Conservation (phyloP, 805 yeast species). For the Saturnispora galanensis region DNA sequence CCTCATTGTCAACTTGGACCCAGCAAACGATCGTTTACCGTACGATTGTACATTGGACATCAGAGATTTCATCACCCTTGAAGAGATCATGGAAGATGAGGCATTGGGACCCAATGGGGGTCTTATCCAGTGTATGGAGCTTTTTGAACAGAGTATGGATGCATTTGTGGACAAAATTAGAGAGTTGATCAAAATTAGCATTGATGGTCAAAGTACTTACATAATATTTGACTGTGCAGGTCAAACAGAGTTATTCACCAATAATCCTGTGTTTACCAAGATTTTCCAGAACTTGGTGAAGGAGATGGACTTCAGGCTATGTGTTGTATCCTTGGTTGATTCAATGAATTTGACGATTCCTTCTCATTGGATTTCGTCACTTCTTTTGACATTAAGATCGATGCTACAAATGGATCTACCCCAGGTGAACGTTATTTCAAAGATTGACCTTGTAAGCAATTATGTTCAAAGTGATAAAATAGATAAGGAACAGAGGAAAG, state of each 20-base stretch:
- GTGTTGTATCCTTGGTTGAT: conserved; percentile 83
- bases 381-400: conserved; percentile 72
- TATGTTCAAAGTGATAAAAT: conserved; percentile 29
- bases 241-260: conserved; percentile 91
- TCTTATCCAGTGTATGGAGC: conserved; percentile 76
- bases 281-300: conserved; percentile 61
- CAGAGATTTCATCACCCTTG: conserved; percentile 45
- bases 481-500: conserved; percentile 14
- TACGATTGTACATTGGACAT: conserved; percentile 49
- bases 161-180: conserved; percentile 48
- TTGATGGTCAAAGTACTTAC: conserved; percentile 44
- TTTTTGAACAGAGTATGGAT: conserved; percentile 46
- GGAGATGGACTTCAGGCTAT: conserved; percentile 57
- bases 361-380: conserved; percentile 75
- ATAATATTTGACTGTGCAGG: conserved; percentile 89
- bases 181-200: conserved; percentile 35
- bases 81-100: conserved; percentile 49
- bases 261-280: conserved; percentile 60
- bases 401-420: conserved; percentile 93
- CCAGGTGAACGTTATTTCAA: conserved; percentile 85
- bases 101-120: conserved; percentile 73
- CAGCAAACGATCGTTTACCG: conserved; percentile 52
- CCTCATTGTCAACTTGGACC: conserved; percentile 81
- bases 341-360: conserved; percentile 76
- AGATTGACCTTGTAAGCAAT: conserved; percentile 68